Conservation (phyloP, 257 asterid species). For the Knoxia roxburghii region DNA sequence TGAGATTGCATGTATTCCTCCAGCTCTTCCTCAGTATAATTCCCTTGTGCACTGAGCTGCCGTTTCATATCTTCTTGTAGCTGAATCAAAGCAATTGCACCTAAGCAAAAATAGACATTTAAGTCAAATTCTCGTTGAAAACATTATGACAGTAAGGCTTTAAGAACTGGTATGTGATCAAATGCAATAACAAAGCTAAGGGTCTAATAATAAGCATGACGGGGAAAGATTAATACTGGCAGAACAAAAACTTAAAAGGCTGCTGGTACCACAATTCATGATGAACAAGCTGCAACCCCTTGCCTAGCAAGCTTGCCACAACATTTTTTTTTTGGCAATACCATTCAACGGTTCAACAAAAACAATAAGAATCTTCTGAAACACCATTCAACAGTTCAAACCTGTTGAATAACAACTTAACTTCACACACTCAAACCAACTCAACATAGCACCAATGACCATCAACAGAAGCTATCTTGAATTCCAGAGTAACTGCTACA, state of each 20-base stretch:
- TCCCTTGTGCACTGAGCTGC: constrained; percentile 79
- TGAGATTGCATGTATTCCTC: constrained; percentile 89
- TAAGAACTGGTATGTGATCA: neutral
- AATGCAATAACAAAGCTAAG: neutral
- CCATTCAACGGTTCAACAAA: no score
- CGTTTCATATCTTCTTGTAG: constrained; percentile 94
- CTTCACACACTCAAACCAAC: neutral
- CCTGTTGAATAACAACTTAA: neutral
- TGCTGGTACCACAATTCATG: neutral
- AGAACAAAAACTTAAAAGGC: neutral
- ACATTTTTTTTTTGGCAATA: neutral
- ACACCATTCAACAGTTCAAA: neutral
- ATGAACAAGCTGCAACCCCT: neutral
- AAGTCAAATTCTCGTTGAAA: neutral
- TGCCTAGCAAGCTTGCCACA: neutral
- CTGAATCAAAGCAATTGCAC: constrained; percentile 95
- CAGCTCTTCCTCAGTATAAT: constrained; percentile 85
- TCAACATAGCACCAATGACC: neutral
- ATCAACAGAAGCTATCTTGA: neutral
- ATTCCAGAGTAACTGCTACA: neutral
- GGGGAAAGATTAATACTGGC: neutral
- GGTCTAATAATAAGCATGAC: neutral
- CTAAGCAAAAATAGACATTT: constrained; percentile 27
- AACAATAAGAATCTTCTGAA: neutral
- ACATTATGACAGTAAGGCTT: neutral